Conservation (phyloP, 2,329 filamentous ascomycete genomes). For the Chrysosporium keratinophilum region DNA sequence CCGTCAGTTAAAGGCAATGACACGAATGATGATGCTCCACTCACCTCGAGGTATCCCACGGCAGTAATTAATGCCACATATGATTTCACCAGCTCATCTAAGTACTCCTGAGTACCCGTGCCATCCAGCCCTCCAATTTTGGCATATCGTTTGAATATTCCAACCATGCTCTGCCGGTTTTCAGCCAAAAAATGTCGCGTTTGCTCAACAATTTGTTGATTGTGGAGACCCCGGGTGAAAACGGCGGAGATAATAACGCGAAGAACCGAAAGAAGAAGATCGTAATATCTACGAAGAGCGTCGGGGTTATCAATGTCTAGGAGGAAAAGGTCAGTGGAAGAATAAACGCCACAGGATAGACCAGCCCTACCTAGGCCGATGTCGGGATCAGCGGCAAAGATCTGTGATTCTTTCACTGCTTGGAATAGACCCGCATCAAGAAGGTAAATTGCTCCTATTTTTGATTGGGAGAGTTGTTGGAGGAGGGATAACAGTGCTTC, state of each 20-base stretch:
- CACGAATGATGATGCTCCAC: slow-evolving; percentile 23
- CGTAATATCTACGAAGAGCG: slow-evolving; percentile 72
- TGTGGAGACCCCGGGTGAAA: slow-evolving; percentile 70
- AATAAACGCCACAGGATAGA: slow-evolving; percentile 10
- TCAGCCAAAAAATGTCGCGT: slow-evolving; percentile 70
- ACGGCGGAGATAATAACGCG: slow-evolving; percentile 74
- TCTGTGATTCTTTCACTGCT: slow-evolving; percentile 65
- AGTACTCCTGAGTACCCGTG: slow-evolving; percentile 47
- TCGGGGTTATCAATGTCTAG: slow-evolving; percentile 55
- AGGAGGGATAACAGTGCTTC: slow-evolving; percentile 73
- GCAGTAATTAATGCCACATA: slow-evolving; percentile 73
- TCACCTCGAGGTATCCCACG: slow-evolving; percentile 77
- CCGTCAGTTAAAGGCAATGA: neutral
- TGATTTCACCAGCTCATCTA: slow-evolving; percentile 71
- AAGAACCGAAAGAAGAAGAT: slow-evolving; percentile 67
- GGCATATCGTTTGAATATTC: slow-evolving; percentile 80
- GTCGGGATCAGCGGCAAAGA: slow-evolving; percentile 86
- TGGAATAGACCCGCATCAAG: slow-evolving; percentile 81
- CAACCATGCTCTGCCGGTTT: slow-evolving; percentile 72
- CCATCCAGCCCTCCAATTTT: slow-evolving; percentile 53
- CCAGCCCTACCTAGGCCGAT: slow-evolving; percentile 56
- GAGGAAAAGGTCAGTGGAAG: neutral
- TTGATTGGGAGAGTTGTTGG: slow-evolving; percentile 71
- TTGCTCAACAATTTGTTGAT: slow-evolving; percentile 60
- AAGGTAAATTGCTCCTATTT: slow-evolving; percentile 74